Base-by-base conservation (phyloP, 345 rosid species). In the Sapria himalayana region DNA sequence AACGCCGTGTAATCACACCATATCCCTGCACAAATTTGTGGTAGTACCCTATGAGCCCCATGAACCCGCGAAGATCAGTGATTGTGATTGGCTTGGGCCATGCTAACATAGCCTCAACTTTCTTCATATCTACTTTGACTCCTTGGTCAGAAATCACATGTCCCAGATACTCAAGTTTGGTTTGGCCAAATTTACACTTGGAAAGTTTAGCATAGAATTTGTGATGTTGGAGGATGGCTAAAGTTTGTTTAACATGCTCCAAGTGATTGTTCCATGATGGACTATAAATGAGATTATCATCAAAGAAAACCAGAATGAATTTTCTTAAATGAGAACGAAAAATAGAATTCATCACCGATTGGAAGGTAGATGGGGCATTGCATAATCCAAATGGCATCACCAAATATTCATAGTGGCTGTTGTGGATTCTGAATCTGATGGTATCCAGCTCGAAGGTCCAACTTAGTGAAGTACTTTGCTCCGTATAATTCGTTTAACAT, bases 301-400 rank as follows among this genome's bases (percentile, higher is more conserved):
- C 42, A 15, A 38, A 38, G n/a, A 38, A 38, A 19, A 50, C 22
- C 15, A 40, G 19, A 8, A 50, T 13, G 21, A 29, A 50, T n/a
- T 25, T 15, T 0, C 46, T 29, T 3, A 50, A 33, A 9, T 16
- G 15, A 2, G 39, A 31, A 9, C 25, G 19, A 22, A 50, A 43
- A 2, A 43, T 15, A n/a, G n/a, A n/a, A n/a, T n/a, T n/a, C n/a
- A n/a, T 51, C 2, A 23, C 3, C 4, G 40, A 24, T 7, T 24
- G 23, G 24, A 24, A 34, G 4, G 48, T 33, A 2, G 3, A 43
- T 12, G 48, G 48, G 2, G 31, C 39, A 15, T 32, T 42, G 7
- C 22, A 22, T 3, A 33, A 21, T 12, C 41, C 40, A 19, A 51
- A 51, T 2, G 32, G 27, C 40, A 29, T 50, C 21, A 3, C 9